A percentile compares a stretch with the other conserved stretches of the same genome.
Evolutionary conservation across 345 rosid genomes (phyloP).

Genomic region (Diplotaxis tenuifolia): DNA sequence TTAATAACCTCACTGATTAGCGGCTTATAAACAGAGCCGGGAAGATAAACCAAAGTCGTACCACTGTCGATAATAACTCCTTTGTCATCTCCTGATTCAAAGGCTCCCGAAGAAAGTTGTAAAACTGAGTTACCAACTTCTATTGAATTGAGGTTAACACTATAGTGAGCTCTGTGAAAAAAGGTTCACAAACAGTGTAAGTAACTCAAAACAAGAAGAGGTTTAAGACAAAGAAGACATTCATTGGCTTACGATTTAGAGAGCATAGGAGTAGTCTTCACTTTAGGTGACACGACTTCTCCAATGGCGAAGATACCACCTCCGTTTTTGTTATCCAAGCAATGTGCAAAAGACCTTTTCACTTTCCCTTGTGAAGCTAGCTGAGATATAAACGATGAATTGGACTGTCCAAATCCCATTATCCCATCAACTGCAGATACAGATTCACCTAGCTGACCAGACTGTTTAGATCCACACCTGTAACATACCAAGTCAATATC

Average conservation of each 20-base stretch:
- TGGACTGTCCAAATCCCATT: constrained; percentile 86
- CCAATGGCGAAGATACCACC: constrained; percentile 95
- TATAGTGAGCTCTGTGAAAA: constrained; percentile 82
- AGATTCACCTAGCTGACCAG: constrained; percentile 72
- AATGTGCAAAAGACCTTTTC: constrained; percentile 75
- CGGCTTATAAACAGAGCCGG: constrained; percentile 49
- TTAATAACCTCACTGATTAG: constrained; percentile 56
- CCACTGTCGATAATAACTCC: constrained; percentile 92
- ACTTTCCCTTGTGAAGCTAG: constrained; percentile 69
- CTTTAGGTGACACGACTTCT: constrained; percentile 71
- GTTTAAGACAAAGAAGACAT: constrained; percentile 17
- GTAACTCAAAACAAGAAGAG: neutral
- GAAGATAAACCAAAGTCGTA: constrained; percentile 89
- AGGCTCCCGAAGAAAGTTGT: constrained; percentile 50
- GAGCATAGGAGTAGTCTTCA: constrained; percentile 73
- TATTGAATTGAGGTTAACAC: constrained; percentile 59
- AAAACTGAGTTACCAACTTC: constrained; percentile 60
- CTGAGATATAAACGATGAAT: constrained; percentile 83
- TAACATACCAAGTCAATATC: neutral
- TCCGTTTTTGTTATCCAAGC: constrained; percentile 70
- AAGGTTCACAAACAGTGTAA: neutral
- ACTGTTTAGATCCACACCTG: constrained; percentile 79
- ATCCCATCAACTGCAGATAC: constrained; percentile 82
- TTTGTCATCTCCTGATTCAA: constrained; percentile 49
- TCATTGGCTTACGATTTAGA: constrained; percentile 58